Evolutionary conservation across 495 filamentous ascomycete genomes (phyloP), one percentile per base, ranked within the genome.

Genomic region (Saxophila tyrrhenica): DNA sequence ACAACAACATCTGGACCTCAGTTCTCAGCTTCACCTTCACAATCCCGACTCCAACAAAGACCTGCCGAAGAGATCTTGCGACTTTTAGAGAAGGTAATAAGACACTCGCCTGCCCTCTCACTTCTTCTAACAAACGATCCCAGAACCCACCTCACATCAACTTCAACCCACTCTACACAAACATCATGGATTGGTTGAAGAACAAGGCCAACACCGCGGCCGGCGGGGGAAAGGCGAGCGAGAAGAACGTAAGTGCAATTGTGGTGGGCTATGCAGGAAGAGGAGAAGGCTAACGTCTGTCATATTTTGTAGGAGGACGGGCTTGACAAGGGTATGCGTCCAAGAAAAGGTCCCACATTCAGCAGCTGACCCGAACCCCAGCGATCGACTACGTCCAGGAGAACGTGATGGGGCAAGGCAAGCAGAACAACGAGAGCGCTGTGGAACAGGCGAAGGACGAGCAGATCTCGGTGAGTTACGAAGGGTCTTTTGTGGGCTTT

Each of bases 381-480:
- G 84, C 75, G 15, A 68, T 87, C 65, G 84, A 88, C 63, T 72
- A 73, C 53, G 72, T 84, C 3, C 84, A 88, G 62, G 77, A 87
- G 62, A 73, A 81, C 22, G 60, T 83, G 59, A 50, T 87, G n/a
- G 80, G 80, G 29, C 69, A 76, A 55, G 84, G 83, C 3, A 58
- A 72, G 20, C 84, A 88, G 68, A 68, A 73, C 69, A 86, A 87
- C 69, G 84, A 87, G 69, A 77, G 70, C 51, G 83, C 83, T 7
- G 65, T 76, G 35, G 84, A 88, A 66, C 84, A 88, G 64, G 82
- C 79, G 60, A 86, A 87, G 71, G 84, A 87, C 63, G 79, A 85
- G 66, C 62, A 78, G 66, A 82, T 84, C 48, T 76, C 47, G 47
- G 47, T 49, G 32, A 2, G 24, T 9, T 43, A 9, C 32, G 13